Percentiles rank a stretch among this genome's conserved stretches.
Evolutionary conservation across 2,329 filamentous ascomycete species (phyloP).

Genomic region (Dactylellina parvicollis): DNA sequence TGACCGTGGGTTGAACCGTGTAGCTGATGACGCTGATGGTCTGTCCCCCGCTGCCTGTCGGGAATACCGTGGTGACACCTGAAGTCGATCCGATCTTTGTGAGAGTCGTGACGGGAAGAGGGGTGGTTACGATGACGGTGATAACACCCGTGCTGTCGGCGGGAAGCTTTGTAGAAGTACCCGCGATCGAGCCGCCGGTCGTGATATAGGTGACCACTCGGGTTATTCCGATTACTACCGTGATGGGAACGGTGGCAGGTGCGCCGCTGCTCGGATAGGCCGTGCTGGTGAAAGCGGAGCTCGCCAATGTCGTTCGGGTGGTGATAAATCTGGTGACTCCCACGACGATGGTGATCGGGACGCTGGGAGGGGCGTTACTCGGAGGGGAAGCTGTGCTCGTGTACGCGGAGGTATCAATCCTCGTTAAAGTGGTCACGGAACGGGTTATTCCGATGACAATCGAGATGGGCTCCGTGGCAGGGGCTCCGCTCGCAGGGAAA

Average conservation of each 20-base stretch:
- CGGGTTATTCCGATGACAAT: neutral
- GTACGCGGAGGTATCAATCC: neutral
- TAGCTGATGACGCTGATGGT: neutral
- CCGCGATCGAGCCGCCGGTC: neutral
- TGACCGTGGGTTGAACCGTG: neutral
- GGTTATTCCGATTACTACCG: neutral
- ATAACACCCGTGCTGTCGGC: neutral
- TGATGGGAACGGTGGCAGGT: neutral
- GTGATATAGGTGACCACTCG: neutral
- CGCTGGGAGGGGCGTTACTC: neutral
- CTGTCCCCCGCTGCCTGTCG: neutral
- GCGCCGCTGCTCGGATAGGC: neutral
- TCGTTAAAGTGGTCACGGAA: neutral
- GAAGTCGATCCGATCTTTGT: neutral
- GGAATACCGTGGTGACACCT: neutral
- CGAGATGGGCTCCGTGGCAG: neutral
- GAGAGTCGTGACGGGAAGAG: neutral
- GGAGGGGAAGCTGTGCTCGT: neutral
- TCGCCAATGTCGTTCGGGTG: neutral
- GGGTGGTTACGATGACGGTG: neutral
- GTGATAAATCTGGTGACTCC: neutral
- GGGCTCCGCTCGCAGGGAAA: neutral
- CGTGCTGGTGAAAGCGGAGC: neutral
- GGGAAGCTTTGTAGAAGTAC: neutral
- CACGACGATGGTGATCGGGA: neutral